Percentiles rank a stretch among this genome's conserved stretches.
phyloP scores from a whole-genome alignment of 305 asterid genomes.

The Fraxinus latifolia region DNA sequence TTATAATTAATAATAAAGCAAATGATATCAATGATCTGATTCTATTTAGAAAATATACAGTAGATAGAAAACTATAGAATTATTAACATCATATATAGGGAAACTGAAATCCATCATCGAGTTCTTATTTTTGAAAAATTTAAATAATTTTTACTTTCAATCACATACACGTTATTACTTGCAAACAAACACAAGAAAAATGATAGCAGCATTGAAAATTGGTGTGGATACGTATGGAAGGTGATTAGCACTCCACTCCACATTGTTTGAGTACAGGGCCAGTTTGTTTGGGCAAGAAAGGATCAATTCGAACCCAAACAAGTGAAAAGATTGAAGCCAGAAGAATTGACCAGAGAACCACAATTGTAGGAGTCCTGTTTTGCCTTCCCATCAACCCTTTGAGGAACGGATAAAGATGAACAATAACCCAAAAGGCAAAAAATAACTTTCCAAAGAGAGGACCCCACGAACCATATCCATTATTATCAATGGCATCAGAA shows the following conservation, averaged over 20 bases:
- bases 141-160: conserved; percentile 11
- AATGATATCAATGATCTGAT: background rate
- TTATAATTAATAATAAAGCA: background rate
- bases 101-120: conserved; percentile 12
- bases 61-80: background rate
- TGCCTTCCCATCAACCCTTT: conserved; percentile 82
- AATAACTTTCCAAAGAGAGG: conserved; percentile 74
- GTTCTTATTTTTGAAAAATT: conserved; percentile 16
- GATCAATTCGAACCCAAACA: conserved; percentile 79
- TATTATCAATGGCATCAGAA: conserved; percentile 62
- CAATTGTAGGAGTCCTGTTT: conserved; percentile 81
- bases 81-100: background rate
- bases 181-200: conserved; percentile 25
- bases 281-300: conserved; percentile 76
- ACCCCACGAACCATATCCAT: conserved; percentile 77
- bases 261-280: conserved; percentile 76
- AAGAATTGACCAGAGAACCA: conserved; percentile 76
- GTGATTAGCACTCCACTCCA: conserved; percentile 64
- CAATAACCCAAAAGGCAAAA: conserved; percentile 80
- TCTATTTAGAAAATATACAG: background rate
- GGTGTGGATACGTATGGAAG: conserved; percentile 14
- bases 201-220: conserved; percentile 28
- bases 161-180: conserved; percentile 10
- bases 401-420: conserved; percentile 77
- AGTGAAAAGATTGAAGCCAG: conserved; percentile 73